These are phyloP conservation scores for Fragaria nilgerrensis DNA, from an alignment of 306 rosid genomes.

Conservation along the genomic window DNA sequence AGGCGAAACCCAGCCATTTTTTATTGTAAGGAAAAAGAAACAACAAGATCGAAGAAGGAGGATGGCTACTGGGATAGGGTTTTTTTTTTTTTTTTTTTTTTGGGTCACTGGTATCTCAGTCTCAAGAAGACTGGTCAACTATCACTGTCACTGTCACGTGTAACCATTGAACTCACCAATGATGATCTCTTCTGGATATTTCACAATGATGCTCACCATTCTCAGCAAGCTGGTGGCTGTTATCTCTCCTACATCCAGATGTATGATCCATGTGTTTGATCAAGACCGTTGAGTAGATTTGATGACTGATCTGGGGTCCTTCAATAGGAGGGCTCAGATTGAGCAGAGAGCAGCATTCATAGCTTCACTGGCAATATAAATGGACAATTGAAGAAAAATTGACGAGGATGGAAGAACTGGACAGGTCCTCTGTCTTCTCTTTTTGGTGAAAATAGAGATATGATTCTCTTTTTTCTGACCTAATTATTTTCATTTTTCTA, in stretches of 20 bases:
- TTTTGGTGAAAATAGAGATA: neutral
- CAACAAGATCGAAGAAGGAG: neutral
- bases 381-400: neutral
- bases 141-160: constrained; percentile 1
- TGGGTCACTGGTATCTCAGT: neutral
- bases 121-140: neutral
- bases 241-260: neutral
- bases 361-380: neutral
- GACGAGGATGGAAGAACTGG: neutral
- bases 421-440: neutral
- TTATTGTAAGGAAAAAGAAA: neutral
- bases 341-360: neutral
- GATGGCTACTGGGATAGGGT: neutral
- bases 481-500: neutral
- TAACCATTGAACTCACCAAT: neutral
- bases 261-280: neutral
- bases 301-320: neutral
- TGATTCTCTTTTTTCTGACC: neutral
- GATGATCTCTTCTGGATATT: neutral
- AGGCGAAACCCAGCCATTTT: neutral
- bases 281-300: neutral
- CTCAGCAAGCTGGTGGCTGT: neutral
- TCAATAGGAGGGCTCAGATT: neutral
- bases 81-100: too few species aligned
- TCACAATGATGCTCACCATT: neutral